A percentile compares a stretch with the other conserved stretches of the same genome.
phyloP scores from a whole-genome alignment of 805 yeast genomes.

The Nakazawaea pomicola region DNA sequence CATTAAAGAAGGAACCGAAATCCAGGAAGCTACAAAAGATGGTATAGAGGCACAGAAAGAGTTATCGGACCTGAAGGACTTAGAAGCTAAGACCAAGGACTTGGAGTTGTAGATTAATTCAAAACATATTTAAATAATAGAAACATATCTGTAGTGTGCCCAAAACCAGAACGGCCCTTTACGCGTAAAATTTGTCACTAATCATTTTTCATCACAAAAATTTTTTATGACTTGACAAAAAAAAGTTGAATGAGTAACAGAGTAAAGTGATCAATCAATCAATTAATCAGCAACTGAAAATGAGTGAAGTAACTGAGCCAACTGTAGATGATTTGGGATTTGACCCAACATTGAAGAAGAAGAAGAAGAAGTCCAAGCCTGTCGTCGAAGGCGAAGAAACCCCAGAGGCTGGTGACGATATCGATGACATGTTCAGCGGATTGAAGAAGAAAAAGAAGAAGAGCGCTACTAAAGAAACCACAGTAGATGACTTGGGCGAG shows the following conservation, averaged over 20 bases:
- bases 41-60: constrained; percentile 35
- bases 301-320: constrained; percentile 20
- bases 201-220: not conserved
- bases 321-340: constrained; percentile 48
- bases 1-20: constrained; percentile 46
- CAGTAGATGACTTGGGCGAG: constrained; percentile 43
- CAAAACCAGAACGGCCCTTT: constrained; percentile 4
- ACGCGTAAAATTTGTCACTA: not conserved
- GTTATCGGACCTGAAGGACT: constrained; percentile 14
- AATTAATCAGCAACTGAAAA: constrained; percentile 11
- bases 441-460: constrained; percentile 85
- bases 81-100: constrained; percentile 22
- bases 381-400: constrained; percentile 29
- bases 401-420: constrained; percentile 26
- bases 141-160: constrained; percentile 3
- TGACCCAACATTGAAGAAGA: constrained; percentile 72
- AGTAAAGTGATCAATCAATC: not conserved
- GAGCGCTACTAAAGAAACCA: constrained; percentile 31
- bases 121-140: not conserved
- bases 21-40: constrained; percentile 42
- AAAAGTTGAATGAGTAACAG: not conserved
- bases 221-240: not conserved
- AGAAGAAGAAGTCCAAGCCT: constrained; percentile 60
- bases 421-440: constrained; percentile 69
- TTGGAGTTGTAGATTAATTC: constrained; percentile 19